Evolutionary conservation across 1,139 yeast genomes (phyloP).

Genomic region (Scheffersomyces insectosa): DNA sequence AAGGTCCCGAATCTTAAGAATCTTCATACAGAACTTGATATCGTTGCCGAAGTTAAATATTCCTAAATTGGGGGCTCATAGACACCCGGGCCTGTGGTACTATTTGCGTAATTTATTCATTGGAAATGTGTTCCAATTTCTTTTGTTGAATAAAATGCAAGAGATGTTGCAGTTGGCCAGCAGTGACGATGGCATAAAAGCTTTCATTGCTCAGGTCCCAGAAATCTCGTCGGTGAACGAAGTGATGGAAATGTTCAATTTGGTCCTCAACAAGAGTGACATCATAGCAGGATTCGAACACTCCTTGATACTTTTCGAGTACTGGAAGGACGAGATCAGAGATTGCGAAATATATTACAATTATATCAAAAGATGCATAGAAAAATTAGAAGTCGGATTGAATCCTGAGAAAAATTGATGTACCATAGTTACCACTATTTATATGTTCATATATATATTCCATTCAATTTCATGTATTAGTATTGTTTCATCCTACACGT

Average conservation of each 20-base stretch:
- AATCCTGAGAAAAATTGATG: too few species aligned
- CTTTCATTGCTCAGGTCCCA: slow-evolving; percentile 5
- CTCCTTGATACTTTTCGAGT: slow-evolving; percentile 30
- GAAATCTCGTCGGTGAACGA: slow-evolving; percentile 8
- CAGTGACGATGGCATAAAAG: slow-evolving; percentile 10
- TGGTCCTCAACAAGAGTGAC: slow-evolving; percentile 26
- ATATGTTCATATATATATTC: too few species aligned
- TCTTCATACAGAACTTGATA: slow-evolving; percentile 23
- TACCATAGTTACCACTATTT: too few species aligned
- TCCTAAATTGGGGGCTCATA: slow-evolving; percentile 38
- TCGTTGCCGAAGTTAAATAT: slow-evolving; percentile 35
- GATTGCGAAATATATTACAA: slow-evolving; percentile 35
- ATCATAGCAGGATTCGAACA: slow-evolving; percentile 31
- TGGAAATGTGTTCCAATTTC: slow-evolving; percentile 38
- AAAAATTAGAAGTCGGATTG: slow-evolving; percentile 3
- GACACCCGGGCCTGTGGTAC: slow-evolving; percentile 48
- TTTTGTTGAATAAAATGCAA: slow-evolving; percentile 35
- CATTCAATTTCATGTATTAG: too few species aligned
- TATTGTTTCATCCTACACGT: too few species aligned
- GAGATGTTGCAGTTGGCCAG: slow-evolving; percentile 19
- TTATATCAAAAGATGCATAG: slow-evolving; percentile 24
- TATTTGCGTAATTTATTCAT: slow-evolving; percentile 41
- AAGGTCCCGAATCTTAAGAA: slow-evolving; percentile 12
- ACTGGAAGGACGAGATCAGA: slow-evolving; percentile 40
- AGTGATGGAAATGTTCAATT: slow-evolving; percentile 16